phyloP scores from a whole-genome alignment of 805 yeast genomes.

The Yarrowia osloensis region DNA sequence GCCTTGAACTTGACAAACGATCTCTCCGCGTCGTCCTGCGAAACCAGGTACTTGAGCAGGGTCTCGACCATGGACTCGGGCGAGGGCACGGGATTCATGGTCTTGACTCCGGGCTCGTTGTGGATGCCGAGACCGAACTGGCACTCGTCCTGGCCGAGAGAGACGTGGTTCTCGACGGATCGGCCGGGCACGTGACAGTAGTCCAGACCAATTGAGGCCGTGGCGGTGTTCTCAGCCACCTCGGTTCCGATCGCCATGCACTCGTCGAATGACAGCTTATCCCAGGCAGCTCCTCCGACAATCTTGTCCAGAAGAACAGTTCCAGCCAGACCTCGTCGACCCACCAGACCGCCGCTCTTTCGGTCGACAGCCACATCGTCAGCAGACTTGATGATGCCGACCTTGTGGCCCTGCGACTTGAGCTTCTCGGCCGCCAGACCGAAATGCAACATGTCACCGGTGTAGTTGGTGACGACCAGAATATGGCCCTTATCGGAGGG shows the following conservation, averaged over 20 bases:
- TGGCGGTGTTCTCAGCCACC: slow-evolving; percentile 67
- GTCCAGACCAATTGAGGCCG: slow-evolving; percentile 86
- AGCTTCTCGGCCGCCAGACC: slow-evolving; percentile 91
- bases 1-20: slow-evolving; percentile 64
- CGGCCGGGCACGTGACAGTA: slow-evolving; percentile 90
- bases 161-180: slow-evolving; percentile 49
- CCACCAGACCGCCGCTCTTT: slow-evolving; percentile 59
- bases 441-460: slow-evolving; percentile 92
- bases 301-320: slow-evolving; percentile 83
- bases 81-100: slow-evolving; percentile 60
- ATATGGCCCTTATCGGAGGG: slow-evolving; percentile 63
- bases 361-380: slow-evolving; percentile 94
- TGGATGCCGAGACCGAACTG: slow-evolving; percentile 96
- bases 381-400: slow-evolving; percentile 74
- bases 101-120: slow-evolving; percentile 84
- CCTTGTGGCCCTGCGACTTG: slow-evolving; percentile 69
- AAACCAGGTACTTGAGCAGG: slow-evolving; percentile 66
- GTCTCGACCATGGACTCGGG: slow-evolving; percentile 57
- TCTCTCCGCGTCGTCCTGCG: slow-evolving; percentile 63
- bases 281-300: slow-evolving; percentile 67
- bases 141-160: slow-evolving; percentile 61
- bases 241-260: slow-evolving; percentile 61
- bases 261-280: slow-evolving; percentile 52
- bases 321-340: slow-evolving; percentile 89
- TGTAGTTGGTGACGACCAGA: slow-evolving; percentile 84